Conservation (phyloP, 345 rosid species). For the Citrus sinensis region DNA sequence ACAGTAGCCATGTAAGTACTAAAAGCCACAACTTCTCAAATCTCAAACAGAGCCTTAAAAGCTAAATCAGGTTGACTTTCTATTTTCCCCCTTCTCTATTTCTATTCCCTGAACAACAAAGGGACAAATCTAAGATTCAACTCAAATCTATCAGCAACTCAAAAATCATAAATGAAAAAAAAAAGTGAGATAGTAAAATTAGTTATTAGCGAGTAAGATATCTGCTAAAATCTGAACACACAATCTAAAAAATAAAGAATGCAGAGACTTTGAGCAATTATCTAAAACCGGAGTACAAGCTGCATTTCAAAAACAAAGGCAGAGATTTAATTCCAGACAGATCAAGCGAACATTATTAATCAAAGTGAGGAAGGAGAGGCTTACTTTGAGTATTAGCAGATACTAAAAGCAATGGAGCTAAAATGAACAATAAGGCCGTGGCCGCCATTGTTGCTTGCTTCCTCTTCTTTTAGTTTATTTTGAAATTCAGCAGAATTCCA, state of each 20-base stretch:
- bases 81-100: too few relatives aligned
- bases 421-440: conserved; percentile 17
- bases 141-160: neutral
- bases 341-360: conserved; percentile 12
- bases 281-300: neutral
- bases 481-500: neutral
- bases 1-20: too few relatives aligned
- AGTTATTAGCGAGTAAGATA: neutral
- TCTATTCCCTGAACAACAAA: neutral
- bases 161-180: neutral
- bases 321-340: conserved; percentile 12
- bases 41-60: too few relatives aligned
- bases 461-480: neutral
- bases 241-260: conserved; percentile 5
- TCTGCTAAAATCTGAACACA: conserved; percentile 15
- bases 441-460: conserved; percentile 17
- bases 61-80: too few relatives aligned
- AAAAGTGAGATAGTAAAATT: neutral
- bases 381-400: conserved; percentile 39
- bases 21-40: too few relatives aligned
- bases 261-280: conserved; percentile 1
- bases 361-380: conserved; percentile 3
- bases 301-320: neutral
- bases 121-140: neutral
- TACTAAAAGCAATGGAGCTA: conserved; percentile 25